These are phyloP conservation scores for Fusarium abutilonis DNA, from an alignment of 2,329 filamentous ascomycete genomes.

Conservation along the genomic window DNA sequence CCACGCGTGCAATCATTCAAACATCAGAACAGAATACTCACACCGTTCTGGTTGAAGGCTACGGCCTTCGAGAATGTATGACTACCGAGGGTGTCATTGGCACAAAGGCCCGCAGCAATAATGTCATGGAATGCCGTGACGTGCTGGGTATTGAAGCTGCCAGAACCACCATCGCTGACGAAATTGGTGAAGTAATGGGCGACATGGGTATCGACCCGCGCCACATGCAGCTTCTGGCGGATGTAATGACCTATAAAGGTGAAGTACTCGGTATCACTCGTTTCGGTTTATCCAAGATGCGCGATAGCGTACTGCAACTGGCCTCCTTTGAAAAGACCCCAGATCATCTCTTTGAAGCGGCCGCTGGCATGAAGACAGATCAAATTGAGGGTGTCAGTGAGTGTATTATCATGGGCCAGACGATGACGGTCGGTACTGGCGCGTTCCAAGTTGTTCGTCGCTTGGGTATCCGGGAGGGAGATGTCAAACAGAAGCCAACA, in stretches of 20 bases:
- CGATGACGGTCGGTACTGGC: conserved; percentile 89
- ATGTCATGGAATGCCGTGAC: conserved; percentile 86
- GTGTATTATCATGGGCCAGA: conserved; percentile 98
- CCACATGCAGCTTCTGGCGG: conserved; percentile 96
- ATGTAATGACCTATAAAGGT: conserved; percentile 99
- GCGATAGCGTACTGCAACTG: conserved; percentile 91
- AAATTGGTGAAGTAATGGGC: conserved; percentile 90
- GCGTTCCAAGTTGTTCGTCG: conserved; percentile 88
- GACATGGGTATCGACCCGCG: conserved; percentile 96
- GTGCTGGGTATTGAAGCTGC: conserved; percentile 96
- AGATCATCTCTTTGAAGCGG: conserved; percentile 95
- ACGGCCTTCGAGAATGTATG: conserved; percentile 89
- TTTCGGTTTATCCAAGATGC: conserved; percentile 95
- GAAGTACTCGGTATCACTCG: conserved; percentile 96
- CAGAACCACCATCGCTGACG: conserved; percentile 84
- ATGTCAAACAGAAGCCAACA: conserved; percentile 68
- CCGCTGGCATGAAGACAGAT: conserved; percentile 90
- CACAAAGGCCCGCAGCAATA: conserved; percentile 79
- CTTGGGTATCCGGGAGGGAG: conserved; percentile 70
- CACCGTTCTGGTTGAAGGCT: conserved; percentile 90
- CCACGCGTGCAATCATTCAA: conserved; percentile 87
- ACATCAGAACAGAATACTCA: conserved; percentile 75
- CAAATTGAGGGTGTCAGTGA: conserved; percentile 92
- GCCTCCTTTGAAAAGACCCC: conserved; percentile 98
- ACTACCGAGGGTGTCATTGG: conserved; percentile 91